Base-by-base conservation (phyloP, 2,329 filamentous ascomycete species). In the Aspergillus amoenus region DNA sequence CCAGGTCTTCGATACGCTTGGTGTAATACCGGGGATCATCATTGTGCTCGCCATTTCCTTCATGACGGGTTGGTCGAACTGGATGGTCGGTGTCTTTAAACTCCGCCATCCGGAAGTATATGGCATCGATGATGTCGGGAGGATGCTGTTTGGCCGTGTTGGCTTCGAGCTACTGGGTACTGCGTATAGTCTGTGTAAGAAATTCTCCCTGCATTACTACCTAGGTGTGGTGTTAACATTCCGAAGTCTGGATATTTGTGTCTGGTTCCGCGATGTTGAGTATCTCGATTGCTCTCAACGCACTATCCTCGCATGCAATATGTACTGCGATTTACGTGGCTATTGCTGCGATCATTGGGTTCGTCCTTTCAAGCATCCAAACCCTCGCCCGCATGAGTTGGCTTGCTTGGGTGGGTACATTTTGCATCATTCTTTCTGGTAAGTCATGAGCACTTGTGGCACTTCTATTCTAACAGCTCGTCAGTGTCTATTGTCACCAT, bases 91-190 rank as follows among this genome's bases (percentile, higher is more conserved):
- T 2, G 43, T 43, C 21, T 84, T 84, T 71, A 84, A 84, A 63
- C 61, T 82, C 32, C 70, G 73, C 7, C 82, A 84, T 62, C 78
- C 79, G 0, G 75, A 82, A 56, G 81, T 84, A 3, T 84, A 85
- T 63, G 80, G 79, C 41, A 83, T 85, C 72, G 82, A 82, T 46
- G 82, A 84, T 57, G 81, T 79, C 0, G 82, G 82, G 12, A 70
- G 71, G 45, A 78, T 84, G 55, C 71, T 85, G n/a, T 83, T 84
- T 52, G 83, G 83, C 4, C 79, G 76, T 0, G 56, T 81, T 9
- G 82, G 82, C 1, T 75, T 79, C 22, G 82, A 83, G 60, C 61
- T 83, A 11, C 73, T 84, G 18, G 59, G 57, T 4, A 39, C 30
- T n/a, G 57, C 49, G 5, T 65, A 66, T 24, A 58, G 59, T 22